A percentile compares a stretch with the other conserved stretches of the same genome.
phyloP scores from a whole-genome alignment of 2,329 filamentous ascomycete genomes.

The Stagonosporopsis vannaccii region DNA sequence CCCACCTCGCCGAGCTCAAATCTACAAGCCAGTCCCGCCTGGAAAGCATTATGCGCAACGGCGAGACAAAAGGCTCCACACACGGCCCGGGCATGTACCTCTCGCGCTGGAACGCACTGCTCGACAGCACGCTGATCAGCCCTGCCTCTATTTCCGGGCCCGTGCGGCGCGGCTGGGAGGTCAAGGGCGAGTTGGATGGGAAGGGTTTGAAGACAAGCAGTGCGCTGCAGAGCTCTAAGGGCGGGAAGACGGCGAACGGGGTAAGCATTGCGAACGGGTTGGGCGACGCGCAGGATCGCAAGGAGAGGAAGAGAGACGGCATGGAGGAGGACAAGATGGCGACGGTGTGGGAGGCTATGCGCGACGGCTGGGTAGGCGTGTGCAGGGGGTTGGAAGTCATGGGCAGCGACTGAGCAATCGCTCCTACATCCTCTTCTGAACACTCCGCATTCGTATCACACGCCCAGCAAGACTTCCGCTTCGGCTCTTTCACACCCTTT shows the following conservation, averaged over 20 bases:
- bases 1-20: constrained; percentile 66
- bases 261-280: constrained; percentile 26
- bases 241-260: constrained; percentile 19
- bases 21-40: constrained; percentile 63
- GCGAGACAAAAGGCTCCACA: constrained; percentile 46
- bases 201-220: constrained; percentile 40
- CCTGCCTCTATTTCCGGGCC: constrained; percentile 62
- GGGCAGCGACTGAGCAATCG: constrained; percentile 23
- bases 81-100: constrained; percentile 76
- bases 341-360: constrained; percentile 41
- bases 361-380: constrained; percentile 43
- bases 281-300: constrained; percentile 34
- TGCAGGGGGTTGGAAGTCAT: constrained; percentile 45
- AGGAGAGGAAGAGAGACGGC: constrained; percentile 42
- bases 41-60: constrained; percentile 60
- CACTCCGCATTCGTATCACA: background rate
- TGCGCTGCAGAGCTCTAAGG: constrained; percentile 18
- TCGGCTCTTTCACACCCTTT: background rate
- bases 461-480: background rate
- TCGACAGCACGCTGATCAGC: constrained; percentile 74
- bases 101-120: constrained; percentile 72
- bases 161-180: constrained; percentile 56
- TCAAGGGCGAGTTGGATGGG: constrained; percentile 48
- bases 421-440: background rate
- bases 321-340: constrained; percentile 41